Evolutionary conservation across 345 rosid genomes (phyloP).

Genomic region (Acer yangbiense): DNA sequence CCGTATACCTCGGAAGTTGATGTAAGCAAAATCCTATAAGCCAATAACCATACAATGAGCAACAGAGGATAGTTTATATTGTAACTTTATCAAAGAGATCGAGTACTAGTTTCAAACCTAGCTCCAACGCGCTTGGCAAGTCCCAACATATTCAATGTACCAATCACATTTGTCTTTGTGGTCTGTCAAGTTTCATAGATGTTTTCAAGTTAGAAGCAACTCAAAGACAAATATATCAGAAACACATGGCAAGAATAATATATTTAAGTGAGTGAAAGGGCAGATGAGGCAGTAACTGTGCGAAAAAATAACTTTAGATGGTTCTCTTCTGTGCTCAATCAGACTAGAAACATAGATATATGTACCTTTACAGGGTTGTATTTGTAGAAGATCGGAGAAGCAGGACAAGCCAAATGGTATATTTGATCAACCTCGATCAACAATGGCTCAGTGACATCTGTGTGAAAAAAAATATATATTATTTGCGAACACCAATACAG

Average conservation of each 20-base stretch:
- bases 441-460: conserved; percentile 94
- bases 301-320: neutral
- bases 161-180: conserved; percentile 94
- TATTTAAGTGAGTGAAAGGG: too few species aligned
- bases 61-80: neutral
- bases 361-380: conserved; percentile 96
- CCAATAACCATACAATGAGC: conserved; percentile 8
- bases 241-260: conserved; percentile 9
- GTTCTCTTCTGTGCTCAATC: neutral
- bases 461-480: neutral
- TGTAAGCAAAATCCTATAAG: conserved; percentile 81
- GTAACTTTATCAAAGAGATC: neutral
- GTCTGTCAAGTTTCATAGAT: conserved; percentile 48
- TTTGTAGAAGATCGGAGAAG: conserved; percentile 96
- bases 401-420: conserved; percentile 97
- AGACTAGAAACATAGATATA: neutral
- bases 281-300: neutral
- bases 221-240: neutral
- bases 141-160: conserved; percentile 94
- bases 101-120: conserved; percentile 45
- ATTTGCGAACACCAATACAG: neutral
- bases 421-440: conserved; percentile 88
- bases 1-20: conserved; percentile 96
- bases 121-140: conserved; percentile 99
- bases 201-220: neutral